These are phyloP conservation scores for Nadsonia fulvescens DNA, from an alignment of 805 yeast genomes.

Conservation along the genomic window DNA sequence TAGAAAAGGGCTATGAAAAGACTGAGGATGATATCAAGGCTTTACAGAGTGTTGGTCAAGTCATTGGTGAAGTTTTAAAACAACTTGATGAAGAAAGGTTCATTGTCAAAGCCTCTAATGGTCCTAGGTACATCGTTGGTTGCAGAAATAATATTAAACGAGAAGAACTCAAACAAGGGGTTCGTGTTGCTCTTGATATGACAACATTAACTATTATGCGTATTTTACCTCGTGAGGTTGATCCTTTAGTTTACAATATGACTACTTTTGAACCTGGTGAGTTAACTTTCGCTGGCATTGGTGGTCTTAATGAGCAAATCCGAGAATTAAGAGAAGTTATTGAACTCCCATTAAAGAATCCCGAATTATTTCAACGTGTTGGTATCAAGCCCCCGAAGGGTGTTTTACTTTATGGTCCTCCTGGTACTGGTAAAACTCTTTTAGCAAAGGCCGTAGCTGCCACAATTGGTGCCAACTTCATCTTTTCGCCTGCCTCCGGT, in stretches of 20 bases:
- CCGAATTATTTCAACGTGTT: slow-evolving; percentile 85
- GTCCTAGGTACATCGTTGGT: slow-evolving; percentile 95
- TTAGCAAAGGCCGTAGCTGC: slow-evolving; percentile 98
- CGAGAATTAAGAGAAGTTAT: slow-evolving; percentile 94
- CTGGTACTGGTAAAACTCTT: slow-evolving; percentile 94
- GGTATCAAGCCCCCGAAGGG: slow-evolving; percentile 99
- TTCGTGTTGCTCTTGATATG: slow-evolving; percentile 92
- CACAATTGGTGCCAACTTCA: slow-evolving; percentile 93
- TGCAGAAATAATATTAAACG: slow-evolving; percentile 85
- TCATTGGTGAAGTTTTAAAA: slow-evolving; percentile 91
- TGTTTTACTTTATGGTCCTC: slow-evolving; percentile 91
- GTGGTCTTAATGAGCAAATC: slow-evolving; percentile 91
- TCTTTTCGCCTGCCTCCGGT: slow-evolving; percentile 95
- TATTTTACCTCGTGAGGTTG: slow-evolving; percentile 92
- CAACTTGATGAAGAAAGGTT: slow-evolving; percentile 85
- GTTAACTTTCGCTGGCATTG: slow-evolving; percentile 82
- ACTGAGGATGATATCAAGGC: slow-evolving; percentile 97
- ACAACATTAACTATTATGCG: slow-evolving; percentile 96
- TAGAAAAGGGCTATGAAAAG: slow-evolving; percentile 71
- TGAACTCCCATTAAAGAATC: slow-evolving; percentile 91
- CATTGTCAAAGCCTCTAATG: slow-evolving; percentile 90
- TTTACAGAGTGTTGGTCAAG: slow-evolving; percentile 89
- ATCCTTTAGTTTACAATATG: slow-evolving; percentile 95
- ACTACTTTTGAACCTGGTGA: slow-evolving; percentile 97
- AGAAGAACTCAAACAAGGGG: slow-evolving; percentile 73